Percentiles rank a stretch among this genome's conserved stretches.
phyloP scores from a whole-genome alignment of 1,284 basidiomycete species.

The Pseudozyma tsukubaensis region DNA sequence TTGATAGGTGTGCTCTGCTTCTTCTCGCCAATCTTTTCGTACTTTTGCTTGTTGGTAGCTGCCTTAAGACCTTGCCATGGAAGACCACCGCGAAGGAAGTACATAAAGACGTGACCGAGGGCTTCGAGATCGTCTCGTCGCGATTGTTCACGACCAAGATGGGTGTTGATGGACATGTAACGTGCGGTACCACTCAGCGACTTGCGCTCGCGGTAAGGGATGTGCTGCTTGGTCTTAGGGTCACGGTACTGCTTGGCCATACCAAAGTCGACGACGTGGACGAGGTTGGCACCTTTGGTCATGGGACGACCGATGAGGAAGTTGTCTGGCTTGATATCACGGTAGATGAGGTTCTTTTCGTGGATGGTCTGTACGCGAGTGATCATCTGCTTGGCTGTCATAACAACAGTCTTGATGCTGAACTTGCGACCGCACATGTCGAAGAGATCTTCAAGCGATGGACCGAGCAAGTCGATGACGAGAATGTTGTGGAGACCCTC shows the following conservation, averaged over 20 bases:
- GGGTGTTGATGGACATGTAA: constrained; percentile 98
- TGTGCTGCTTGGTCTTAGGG: constrained; percentile 95
- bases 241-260: constrained; percentile 99
- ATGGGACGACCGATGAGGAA: constrained; percentile 91
- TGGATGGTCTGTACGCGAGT: constrained; percentile 89
- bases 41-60: constrained; percentile 97
- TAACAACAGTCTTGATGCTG: constrained; percentile 92
- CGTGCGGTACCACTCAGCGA: constrained; percentile 87
- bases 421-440: constrained; percentile 97
- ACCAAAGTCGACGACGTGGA: constrained; percentile 92
- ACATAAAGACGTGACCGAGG: constrained; percentile 96
- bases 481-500: constrained; percentile 97
- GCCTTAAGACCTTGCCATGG: constrained; percentile 98
- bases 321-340: constrained; percentile 98
- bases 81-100: constrained; percentile 88
- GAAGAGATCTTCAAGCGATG: constrained; percentile 91
- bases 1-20: constrained; percentile 96
- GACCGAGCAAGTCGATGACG: constrained; percentile 93
- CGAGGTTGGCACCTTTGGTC: constrained; percentile 84
- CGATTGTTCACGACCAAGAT: constrained; percentile 93
- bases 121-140: constrained; percentile 93
- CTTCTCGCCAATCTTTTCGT: constrained; percentile 99
- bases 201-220: constrained; percentile 95
- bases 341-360: constrained; percentile 96
- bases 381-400: constrained; percentile 93